Conservation (phyloP, 306 rosid species). For the Glycyrrhiza uralensis region DNA sequence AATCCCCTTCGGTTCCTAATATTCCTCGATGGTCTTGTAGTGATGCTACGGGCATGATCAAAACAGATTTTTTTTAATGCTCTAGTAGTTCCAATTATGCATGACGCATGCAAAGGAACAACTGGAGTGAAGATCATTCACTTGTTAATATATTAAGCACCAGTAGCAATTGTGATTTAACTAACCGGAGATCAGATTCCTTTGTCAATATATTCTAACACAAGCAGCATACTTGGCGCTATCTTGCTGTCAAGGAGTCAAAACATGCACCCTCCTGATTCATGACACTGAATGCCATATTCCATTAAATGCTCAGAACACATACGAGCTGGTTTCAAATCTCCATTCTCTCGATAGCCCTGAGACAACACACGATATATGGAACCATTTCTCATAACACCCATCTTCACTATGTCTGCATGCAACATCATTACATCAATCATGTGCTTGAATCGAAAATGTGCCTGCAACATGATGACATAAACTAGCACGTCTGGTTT, state of each 20-base stretch:
- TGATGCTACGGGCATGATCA: background rate
- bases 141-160: background rate
- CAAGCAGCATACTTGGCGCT: background rate
- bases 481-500: slow-evolving; percentile 51
- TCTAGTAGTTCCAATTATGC: slow-evolving; percentile 12
- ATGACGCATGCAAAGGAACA: background rate
- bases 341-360: slow-evolving; percentile 49
- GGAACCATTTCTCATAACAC: slow-evolving; percentile 39
- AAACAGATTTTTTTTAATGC: background rate
- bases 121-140: background rate
- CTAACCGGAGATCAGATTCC: background rate
- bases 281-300: background rate
- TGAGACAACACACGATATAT: slow-evolving; percentile 31
- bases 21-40: background rate
- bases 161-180: background rate
- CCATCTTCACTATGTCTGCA: slow-evolving; percentile 65
- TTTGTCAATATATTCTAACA: background rate
- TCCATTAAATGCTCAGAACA: slow-evolving; percentile 32
- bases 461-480: slow-evolving; percentile 48
- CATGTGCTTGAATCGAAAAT: slow-evolving; percentile 44
- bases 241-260: background rate
- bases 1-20: background rate
- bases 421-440: slow-evolving; percentile 68
- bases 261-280: background rate
- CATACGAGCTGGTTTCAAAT: slow-evolving; percentile 34